These are phyloP conservation scores for Byssochlamys sp. DNA, from an alignment of 2,329 filamentous ascomycete genomes.

Conservation along the genomic window DNA sequence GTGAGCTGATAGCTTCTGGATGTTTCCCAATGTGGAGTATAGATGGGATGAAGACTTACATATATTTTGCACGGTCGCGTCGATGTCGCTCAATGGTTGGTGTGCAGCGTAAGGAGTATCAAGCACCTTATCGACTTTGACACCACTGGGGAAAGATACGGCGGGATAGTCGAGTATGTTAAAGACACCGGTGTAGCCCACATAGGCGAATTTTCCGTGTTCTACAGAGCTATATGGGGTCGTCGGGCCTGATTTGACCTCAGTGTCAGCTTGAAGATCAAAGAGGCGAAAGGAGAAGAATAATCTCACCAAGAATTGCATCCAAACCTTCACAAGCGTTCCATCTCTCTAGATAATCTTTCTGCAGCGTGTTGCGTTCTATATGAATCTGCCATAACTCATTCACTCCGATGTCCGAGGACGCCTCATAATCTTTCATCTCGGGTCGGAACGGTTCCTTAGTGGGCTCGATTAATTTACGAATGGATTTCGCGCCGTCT, in stretches of 20 bases:
- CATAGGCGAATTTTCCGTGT: neutral
- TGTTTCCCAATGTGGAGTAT: constrained; percentile 10
- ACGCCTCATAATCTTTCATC: constrained; percentile 37
- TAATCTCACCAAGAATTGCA: neutral
- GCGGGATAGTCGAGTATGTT: neutral
- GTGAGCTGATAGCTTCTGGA: neutral
- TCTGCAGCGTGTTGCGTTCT: constrained; percentile 35
- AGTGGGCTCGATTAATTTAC: constrained; percentile 8
- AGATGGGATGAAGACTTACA: constrained; percentile 6
- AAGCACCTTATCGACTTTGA: neutral
- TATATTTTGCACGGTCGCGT: neutral
- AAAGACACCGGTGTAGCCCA: neutral
- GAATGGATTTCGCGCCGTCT: constrained; percentile 41
- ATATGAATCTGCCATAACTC: constrained; percentile 43
- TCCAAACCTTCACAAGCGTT: constrained; percentile 2
- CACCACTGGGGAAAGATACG: neutral
- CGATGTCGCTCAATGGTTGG: neutral
- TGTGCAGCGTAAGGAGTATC: neutral
- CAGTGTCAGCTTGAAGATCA: neutral
- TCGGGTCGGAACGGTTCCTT: constrained; percentile 37
- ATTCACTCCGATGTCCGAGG: constrained; percentile 34
- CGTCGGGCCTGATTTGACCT: neutral
- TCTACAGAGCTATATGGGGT: neutral
- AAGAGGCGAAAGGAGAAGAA: neutral
- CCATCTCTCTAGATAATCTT: constrained; percentile 14